Conservation (phyloP, 2,329 filamentous ascomycete genomes). For the Pseudocercospora fuligena region DNA sequence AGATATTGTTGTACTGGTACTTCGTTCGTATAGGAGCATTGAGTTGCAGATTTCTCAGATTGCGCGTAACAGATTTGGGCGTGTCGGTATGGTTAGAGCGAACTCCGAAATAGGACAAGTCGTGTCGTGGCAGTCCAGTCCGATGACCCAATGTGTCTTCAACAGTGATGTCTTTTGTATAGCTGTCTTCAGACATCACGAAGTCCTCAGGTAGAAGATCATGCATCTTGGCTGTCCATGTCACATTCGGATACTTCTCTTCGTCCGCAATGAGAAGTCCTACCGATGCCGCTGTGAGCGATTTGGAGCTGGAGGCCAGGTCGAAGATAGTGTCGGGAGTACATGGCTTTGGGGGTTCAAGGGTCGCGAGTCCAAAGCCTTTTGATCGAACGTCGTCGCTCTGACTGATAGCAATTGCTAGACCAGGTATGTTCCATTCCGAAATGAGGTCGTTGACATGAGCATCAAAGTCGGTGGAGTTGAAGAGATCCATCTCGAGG, state of each 20-base stretch:
- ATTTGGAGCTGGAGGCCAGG: conserved; percentile 62
- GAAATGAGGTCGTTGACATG: conserved; percentile 9
- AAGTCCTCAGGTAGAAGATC: conserved; percentile 29
- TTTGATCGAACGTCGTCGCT: conserved; percentile 48
- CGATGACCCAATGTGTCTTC: conserved; percentile 61
- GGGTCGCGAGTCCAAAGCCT: conserved; percentile 47
- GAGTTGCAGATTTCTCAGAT: conserved; percentile 53
- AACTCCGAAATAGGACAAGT: conserved; percentile 39
- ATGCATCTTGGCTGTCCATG: conserved; percentile 56
- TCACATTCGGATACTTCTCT: conserved; percentile 43
- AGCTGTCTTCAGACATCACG: conserved; percentile 40
- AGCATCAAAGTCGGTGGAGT: conserved; percentile 15
- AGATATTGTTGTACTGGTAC: conserved; percentile 58
- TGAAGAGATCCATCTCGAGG: conserved; percentile 15
- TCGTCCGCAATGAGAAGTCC: conserved; percentile 56
- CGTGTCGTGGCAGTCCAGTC: conserved; percentile 53
- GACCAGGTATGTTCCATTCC: conserved; percentile 45
- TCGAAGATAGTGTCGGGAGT: conserved; percentile 60
- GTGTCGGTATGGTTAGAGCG: conserved; percentile 39
- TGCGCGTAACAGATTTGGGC: conserved; percentile 36
- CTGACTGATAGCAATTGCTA: conserved; percentile 56
- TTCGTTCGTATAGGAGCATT: conserved; percentile 50
- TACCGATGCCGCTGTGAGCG: conserved; percentile 57
- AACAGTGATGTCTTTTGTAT: conserved; percentile 57
- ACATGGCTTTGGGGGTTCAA: conserved; percentile 44